phyloP scores from a whole-genome alignment of 331 rosid genomes.

The Malus hybrid region DNA sequence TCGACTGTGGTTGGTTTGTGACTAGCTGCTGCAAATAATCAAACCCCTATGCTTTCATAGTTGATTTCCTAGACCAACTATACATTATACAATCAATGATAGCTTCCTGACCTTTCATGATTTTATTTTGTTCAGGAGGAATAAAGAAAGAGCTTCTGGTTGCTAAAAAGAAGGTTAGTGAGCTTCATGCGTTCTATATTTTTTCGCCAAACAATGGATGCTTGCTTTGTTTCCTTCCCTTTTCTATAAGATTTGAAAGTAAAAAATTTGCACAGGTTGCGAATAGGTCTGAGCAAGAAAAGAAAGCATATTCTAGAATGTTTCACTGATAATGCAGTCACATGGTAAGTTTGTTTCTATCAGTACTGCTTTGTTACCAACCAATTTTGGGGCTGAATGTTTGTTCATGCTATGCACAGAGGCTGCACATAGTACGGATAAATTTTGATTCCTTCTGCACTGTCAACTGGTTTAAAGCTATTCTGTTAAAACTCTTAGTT shows the following conservation, averaged over 20 bases:
- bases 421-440: constrained; percentile 13
- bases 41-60: not conserved
- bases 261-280: constrained; percentile 38
- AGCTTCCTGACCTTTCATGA: not conserved
- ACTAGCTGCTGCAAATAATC: not conserved
- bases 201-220: not conserved
- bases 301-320: constrained; percentile 63
- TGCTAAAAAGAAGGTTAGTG: constrained; percentile 52
- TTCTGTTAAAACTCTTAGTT: constrained; percentile 9
- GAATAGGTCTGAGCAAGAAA: constrained; percentile 63
- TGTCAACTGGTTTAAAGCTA: constrained; percentile 16
- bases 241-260: not conserved
- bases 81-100: not conserved
- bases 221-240: not conserved
- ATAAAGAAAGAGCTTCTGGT: constrained; percentile 68
- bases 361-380: not conserved
- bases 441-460: constrained; percentile 8
- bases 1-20: not conserved
- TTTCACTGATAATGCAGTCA: constrained; percentile 28
- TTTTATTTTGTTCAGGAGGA: constrained; percentile 39
- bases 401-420: not conserved
- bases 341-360: not conserved
- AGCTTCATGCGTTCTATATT: not conserved
- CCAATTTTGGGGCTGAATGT: not conserved
- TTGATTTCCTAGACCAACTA: not conserved